Conservation (phyloP, 2,329 filamentous ascomycete species). For the Aspergillus unguis region DNA sequence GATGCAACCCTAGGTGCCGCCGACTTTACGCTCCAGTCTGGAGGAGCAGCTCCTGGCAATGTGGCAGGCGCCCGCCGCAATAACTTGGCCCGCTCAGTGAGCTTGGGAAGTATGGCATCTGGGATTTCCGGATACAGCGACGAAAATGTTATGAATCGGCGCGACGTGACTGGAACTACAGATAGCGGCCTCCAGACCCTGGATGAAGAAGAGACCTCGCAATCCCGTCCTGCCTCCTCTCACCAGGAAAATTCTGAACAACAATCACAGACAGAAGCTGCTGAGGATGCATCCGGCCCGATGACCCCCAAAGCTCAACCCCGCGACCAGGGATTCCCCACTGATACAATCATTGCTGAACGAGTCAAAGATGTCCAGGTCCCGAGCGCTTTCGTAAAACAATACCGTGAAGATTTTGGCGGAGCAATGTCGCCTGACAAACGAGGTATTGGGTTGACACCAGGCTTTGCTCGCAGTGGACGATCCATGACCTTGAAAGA, state of each 20-base stretch:
- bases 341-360: slow-evolving; percentile 82
- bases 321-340: slow-evolving; percentile 61
- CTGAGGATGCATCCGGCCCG: slow-evolving; percentile 49
- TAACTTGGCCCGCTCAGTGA: slow-evolving; percentile 69
- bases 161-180: slow-evolving; percentile 37
- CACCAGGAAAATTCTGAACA: slow-evolving; percentile 23
- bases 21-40: slow-evolving; percentile 80
- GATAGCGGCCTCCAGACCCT: slow-evolving; percentile 55
- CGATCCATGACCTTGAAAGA: slow-evolving; percentile 87
- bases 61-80: slow-evolving; percentile 29
- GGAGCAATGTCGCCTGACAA: slow-evolving; percentile 61
- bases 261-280: slow-evolving; percentile 24
- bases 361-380: slow-evolving; percentile 89
- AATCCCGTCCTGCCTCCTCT: slow-evolving; percentile 38
- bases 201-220: slow-evolving; percentile 55
- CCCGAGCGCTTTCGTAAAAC: slow-evolving; percentile 79
- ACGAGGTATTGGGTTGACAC: slow-evolving; percentile 47
- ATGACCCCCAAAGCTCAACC: slow-evolving; percentile 68
- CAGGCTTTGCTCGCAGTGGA: slow-evolving; percentile 53
- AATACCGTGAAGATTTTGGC: slow-evolving; percentile 72
- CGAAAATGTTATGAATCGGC: slow-evolving; percentile 45
- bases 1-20: slow-evolving; percentile 70
- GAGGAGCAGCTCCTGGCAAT: slow-evolving; percentile 63
- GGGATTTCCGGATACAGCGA: slow-evolving; percentile 59
- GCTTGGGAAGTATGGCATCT: slow-evolving; percentile 85